Evolutionary conservation across 257 asterid species (phyloP), one percentile per base, ranked within the genome.

Genomic region (Solanum habrochaites): DNA sequence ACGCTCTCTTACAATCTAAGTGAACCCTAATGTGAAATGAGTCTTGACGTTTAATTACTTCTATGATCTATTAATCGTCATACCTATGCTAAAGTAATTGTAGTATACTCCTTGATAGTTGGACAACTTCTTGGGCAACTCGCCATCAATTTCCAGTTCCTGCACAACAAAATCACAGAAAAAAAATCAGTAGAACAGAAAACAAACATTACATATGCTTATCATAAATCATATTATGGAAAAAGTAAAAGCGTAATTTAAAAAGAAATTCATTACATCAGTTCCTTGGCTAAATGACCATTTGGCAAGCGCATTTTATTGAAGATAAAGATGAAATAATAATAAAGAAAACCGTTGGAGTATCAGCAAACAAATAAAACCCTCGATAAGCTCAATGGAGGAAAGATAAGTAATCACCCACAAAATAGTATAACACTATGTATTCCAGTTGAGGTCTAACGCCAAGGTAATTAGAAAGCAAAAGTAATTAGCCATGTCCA

Each of bases 11-110:
- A 43, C 66, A 31, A 81, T 49, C 42, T 81, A 49, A 81, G 85
- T 31, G 11, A 81, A 47, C 45, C 60, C n/a, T 45, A 25, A 49
- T 16, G 43, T 81, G 25, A 49, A 20, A 49, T 81, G 69, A 49
- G 85, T 29, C 69, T 47, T 81, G 69, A 81, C 31, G 31, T 69
- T 49, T 15, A 11, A 81, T 81, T 81, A 49, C 12, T 49, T 49
- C 45, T 47, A 29, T 81, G 85, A 47, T 49, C 40, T 78, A 78
- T 78, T 27, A 14, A 27, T 43, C 21, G 49, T 40, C 86, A 83
- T 86, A 96, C 99, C 99, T 91, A 96, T 92, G 97, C 99, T 96
- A 93, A 96, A 96, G 92, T 96, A 96, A 90, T 96, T 96, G 91
- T 96, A 96, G 87, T 93, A 95, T 85, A 96, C 98, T 86, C 99